Evolutionary conservation across 2,329 filamentous ascomycete species (phyloP).

Genomic region (Fragosphaeria purpurea): DNA sequence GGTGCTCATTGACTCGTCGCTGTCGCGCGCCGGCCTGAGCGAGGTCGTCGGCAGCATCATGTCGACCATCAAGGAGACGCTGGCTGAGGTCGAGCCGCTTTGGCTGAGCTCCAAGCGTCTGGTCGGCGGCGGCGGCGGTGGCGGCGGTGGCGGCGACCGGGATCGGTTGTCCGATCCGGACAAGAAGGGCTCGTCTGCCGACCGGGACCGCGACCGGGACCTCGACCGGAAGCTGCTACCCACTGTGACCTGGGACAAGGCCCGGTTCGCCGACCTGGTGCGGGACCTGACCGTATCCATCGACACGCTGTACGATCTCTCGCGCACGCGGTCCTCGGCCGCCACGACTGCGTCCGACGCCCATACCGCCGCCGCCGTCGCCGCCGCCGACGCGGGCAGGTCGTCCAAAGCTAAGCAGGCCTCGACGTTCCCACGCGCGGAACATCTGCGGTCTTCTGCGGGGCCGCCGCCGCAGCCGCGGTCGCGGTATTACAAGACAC

Average conservation of each 20-base stretch:
- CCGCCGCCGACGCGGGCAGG: constrained; percentile 13
- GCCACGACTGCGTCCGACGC: constrained; percentile 17
- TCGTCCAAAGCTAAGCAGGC: constrained; percentile 15
- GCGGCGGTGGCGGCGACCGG: not conserved
- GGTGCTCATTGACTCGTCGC: constrained; percentile 59
- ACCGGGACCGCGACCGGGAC: constrained; percentile 5
- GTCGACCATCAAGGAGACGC: constrained; percentile 69
- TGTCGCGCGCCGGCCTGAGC: constrained; percentile 63
- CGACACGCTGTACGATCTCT: constrained; percentile 70
- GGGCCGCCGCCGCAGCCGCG: constrained; percentile 19
- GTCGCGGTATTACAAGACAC: not conserved
- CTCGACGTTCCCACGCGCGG: too few relatives aligned
- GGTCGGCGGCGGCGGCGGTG: constrained; percentile 13
- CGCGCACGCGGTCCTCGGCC: constrained; percentile 48
- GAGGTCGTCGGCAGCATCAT: constrained; percentile 72
- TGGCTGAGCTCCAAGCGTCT: constrained; percentile 50
- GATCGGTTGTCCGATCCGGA: constrained; percentile 1
- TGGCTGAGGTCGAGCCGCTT: constrained; percentile 65
- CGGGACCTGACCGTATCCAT: constrained; percentile 67
- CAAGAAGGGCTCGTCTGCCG: not conserved
- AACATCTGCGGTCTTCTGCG: too few relatives aligned
- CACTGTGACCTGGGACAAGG: constrained; percentile 56
- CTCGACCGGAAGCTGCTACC: constrained; percentile 40
- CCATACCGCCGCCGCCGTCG: constrained; percentile 14
- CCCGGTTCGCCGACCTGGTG: constrained; percentile 65